Evolutionary conservation across 106 monocot species (phyloP).

Genomic region (Dendrobium huoshanense): DNA sequence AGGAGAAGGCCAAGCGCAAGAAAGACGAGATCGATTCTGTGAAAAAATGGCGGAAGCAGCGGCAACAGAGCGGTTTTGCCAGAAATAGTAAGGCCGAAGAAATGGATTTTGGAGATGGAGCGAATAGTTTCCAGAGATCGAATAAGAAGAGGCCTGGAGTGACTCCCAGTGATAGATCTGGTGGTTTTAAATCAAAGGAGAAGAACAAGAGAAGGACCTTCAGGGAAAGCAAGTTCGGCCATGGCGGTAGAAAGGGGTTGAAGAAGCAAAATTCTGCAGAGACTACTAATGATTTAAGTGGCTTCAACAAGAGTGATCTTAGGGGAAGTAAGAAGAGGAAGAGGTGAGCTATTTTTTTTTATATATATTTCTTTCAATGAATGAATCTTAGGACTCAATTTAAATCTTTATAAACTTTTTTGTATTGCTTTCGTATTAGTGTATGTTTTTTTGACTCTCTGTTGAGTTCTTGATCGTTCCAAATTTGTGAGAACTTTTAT

Average conservation of each 20-base stretch:
- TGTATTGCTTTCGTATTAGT: too few species aligned
- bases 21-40: constrained; percentile 87
- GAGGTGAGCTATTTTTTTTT: constrained; percentile 6
- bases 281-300: constrained; percentile 59
- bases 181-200: constrained; percentile 34
- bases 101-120: constrained; percentile 31
- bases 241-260: constrained; percentile 81
- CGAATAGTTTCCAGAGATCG: constrained; percentile 23
- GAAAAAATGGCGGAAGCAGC: constrained; percentile 97
- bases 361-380: too few species aligned
- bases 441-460: too few species aligned
- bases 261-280: constrained; percentile 90
- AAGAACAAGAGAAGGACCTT: constrained; percentile 36
- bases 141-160: constrained; percentile 44
- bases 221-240: constrained; percentile 63
- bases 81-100: constrained; percentile 33
- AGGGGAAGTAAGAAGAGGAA: constrained; percentile 21
- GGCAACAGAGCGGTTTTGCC: constrained; percentile 74
- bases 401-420: too few species aligned
- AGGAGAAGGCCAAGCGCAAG: constrained; percentile 71
- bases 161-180: constrained; percentile 66
- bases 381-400: too few species aligned
- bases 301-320: constrained; percentile 40
- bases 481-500: too few species aligned
- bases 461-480: too few species aligned